Evolutionary conservation across 768 basidiomycete species (phyloP).

Genomic region (Pholiota conissans): DNA sequence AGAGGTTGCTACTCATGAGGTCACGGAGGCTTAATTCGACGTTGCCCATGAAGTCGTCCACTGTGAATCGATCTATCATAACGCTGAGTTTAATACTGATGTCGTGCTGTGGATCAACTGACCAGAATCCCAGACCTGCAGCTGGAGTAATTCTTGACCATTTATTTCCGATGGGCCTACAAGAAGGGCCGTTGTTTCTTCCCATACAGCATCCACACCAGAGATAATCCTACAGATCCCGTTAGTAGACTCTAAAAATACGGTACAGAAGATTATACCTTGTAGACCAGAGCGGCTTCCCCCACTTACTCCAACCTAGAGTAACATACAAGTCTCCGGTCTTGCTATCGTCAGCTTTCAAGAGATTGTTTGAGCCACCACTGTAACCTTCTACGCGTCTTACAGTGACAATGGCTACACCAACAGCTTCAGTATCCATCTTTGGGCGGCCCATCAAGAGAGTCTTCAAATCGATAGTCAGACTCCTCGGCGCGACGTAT

Average conservation of each 20-base stretch:
- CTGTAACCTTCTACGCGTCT: slow-evolving; percentile 55
- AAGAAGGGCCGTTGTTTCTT: slow-evolving; percentile 65
- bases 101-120: background rate
- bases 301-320: slow-evolving; percentile 62
- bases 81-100: background rate
- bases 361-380: slow-evolving; percentile 36
- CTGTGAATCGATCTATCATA: slow-evolving; percentile 38
- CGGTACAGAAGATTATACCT: slow-evolving; percentile 27
- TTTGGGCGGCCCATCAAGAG: slow-evolving; percentile 59
- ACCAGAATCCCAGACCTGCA: slow-evolving; percentile 79
- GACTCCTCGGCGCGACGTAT: slow-evolving; percentile 70
- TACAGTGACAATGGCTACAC: slow-evolving; percentile 66
- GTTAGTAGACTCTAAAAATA: background rate
- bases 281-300: slow-evolving; percentile 69
- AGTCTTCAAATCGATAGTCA: slow-evolving; percentile 69
- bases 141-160: slow-evolving; percentile 58
- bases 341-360: slow-evolving; percentile 28
- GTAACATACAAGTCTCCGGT: slow-evolving; percentile 60
- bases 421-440: slow-evolving; percentile 65
- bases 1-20: slow-evolving; percentile 30
- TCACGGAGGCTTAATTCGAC: slow-evolving; percentile 41
- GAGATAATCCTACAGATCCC: slow-evolving; percentile 52
- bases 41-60: slow-evolving; percentile 50
- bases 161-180: slow-evolving; percentile 67
- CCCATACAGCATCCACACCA: slow-evolving; percentile 63